Evolutionary conservation across 768 basidiomycete genomes (phyloP).

Genomic region (Podaxis pistillaris): DNA sequence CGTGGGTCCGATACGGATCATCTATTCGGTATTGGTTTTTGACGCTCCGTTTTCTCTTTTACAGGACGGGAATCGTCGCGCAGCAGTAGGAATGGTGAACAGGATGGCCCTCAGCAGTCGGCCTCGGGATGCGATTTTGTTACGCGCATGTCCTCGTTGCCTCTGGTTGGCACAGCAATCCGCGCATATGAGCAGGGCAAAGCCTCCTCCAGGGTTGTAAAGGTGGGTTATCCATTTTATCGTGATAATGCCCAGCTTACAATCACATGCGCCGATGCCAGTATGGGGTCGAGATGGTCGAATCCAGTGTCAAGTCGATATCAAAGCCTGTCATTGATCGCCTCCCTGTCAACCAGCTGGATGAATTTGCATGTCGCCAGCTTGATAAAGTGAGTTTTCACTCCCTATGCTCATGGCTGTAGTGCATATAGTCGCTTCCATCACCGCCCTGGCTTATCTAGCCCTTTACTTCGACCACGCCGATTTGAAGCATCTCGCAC

Average conservation of each 20-base stretch:
- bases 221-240: conserved; percentile 44
- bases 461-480: neutral
- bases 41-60: conserved; percentile 14
- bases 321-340: conserved; percentile 80
- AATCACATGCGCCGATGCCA: conserved; percentile 30
- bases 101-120: conserved; percentile 8
- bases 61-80: conserved; percentile 5
- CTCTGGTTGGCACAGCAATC: conserved; percentile 71
- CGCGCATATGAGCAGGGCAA: conserved; percentile 81
- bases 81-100: conserved; percentile 13
- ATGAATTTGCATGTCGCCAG: conserved; percentile 88
- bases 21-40: conserved; percentile 5
- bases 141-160: conserved; percentile 62
- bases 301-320: conserved; percentile 77
- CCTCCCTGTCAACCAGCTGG: conserved; percentile 73
- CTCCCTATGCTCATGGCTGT: neutral
- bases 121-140: conserved; percentile 32
- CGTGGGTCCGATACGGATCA: conserved; percentile 7
- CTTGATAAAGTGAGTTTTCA: conserved; percentile 67
- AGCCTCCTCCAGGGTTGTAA: conserved; percentile 80
- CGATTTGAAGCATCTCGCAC: neutral
- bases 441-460: neutral
- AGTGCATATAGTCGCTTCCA: neutral
- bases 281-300: conserved; percentile 89
- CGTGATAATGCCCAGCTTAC: conserved; percentile 3